Percentiles rank a stretch among this genome's conserved stretches.
Conservation (phyloP, 2,329 filamentous ascomycete genomes). For the Ilyonectria mors-panacis region DNA sequence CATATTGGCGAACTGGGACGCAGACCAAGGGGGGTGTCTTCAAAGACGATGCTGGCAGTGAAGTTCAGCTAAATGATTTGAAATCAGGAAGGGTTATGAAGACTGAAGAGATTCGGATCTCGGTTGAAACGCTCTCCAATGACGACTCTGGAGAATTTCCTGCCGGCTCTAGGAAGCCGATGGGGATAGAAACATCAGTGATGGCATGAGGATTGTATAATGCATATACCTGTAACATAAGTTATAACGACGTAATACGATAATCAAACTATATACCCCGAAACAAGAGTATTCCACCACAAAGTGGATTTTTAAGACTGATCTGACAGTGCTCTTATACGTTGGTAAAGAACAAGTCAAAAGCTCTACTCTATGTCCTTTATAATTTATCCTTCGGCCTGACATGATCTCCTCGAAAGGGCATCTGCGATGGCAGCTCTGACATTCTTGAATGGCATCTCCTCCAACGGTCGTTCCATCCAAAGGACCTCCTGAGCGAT, state of each 20-base stretch:
- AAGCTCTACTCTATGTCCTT: no score
- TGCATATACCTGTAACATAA: neutral
- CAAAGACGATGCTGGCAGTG: constrained; percentile 24
- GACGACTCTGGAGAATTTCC: constrained; percentile 1
- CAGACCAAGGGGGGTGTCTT: neutral
- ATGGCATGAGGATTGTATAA: neutral
- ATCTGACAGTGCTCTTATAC: no score
- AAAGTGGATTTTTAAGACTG: no score
- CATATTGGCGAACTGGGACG: constrained; percentile 23
- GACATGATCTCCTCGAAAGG: neutral
- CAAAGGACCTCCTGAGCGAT: constrained; percentile 37
- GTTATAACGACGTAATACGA: neutral
- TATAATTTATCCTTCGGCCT: no score
- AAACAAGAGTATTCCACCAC: no score
- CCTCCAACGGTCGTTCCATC: constrained; percentile 29
- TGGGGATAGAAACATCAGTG: constrained; percentile 15
- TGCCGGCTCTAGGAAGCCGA: neutral
- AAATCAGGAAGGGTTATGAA: constrained; percentile 21
- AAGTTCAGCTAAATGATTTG: constrained; percentile 26
- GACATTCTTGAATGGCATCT: constrained; percentile 23
- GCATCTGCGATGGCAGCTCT: constrained; percentile 7
- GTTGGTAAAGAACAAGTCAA: no score
- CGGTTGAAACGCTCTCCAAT: constrained; percentile 13
- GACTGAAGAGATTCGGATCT: constrained; percentile 32
- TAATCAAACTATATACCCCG: no score